Conservation (phyloP, 1,284 basidiomycete species). For the Xerocomus amazonicus region DNA sequence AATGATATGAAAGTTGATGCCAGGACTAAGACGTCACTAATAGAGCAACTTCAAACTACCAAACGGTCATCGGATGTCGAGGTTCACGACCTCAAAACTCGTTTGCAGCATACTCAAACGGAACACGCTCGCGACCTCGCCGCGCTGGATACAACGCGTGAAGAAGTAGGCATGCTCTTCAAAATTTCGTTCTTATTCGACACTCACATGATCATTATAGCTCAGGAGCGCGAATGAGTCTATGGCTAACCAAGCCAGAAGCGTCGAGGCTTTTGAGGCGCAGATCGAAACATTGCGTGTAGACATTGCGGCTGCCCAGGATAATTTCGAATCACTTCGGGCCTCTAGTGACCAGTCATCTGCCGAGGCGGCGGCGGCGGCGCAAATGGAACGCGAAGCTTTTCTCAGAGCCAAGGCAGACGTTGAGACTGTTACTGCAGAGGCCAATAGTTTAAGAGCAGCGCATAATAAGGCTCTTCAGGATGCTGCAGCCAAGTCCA, state of each 20-base stretch:
- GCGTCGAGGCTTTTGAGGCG: conserved; percentile 47
- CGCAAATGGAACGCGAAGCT: conserved; percentile 59
- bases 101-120: conserved; percentile 40
- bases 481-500: conserved; percentile 44
- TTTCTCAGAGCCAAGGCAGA: conserved; percentile 62
- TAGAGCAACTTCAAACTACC: conserved; percentile 47
- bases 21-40: conserved; percentile 41
- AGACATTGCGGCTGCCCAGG: conserved; percentile 49
- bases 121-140: conserved; percentile 39
- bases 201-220: conserved; percentile 35
- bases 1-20: conserved; percentile 46
- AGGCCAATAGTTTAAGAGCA: conserved; percentile 48
- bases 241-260: conserved; percentile 40
- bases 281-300: conserved; percentile 50
- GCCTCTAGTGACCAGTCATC: conserved; percentile 43
- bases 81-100: conserved; percentile 42
- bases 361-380: conserved; percentile 44
- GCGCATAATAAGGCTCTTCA: conserved; percentile 48
- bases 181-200: conserved; percentile 6
- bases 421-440: conserved; percentile 53
- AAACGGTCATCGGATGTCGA: conserved; percentile 49
- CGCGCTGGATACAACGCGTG: conserved; percentile 39
- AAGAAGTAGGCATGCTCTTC: conserved; percentile 44
- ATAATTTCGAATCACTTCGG: conserved; percentile 50
- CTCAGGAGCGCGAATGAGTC: conserved; percentile 47